A percentile compares a stretch with the other conserved stretches of the same genome.
Conservation (phyloP, 2,329 filamentous ascomycete species). For the Elsinoe necatrix region DNA sequence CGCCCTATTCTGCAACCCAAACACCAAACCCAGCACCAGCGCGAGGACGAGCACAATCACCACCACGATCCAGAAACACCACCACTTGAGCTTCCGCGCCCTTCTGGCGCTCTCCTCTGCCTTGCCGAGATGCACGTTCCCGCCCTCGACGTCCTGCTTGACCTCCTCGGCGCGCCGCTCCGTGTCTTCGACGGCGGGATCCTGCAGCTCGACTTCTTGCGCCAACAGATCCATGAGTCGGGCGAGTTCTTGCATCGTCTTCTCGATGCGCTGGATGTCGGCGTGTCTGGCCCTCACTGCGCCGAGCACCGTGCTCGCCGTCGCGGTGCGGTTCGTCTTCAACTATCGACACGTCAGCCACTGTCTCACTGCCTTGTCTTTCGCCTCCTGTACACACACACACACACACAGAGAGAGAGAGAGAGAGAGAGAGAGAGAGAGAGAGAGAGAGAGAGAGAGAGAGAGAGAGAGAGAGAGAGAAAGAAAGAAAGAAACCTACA, state of each 20-base stretch:
- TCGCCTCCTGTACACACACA: not conserved
- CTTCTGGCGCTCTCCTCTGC: conserved; percentile 59
- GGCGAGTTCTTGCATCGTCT: conserved; percentile 61
- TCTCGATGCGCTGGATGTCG: conserved; percentile 72
- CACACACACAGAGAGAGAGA: not conserved
- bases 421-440: too few species aligned
- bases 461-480: too few species aligned
- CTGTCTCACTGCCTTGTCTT: not conserved
- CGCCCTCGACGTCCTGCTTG: conserved; percentile 57
- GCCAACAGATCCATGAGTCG: conserved; percentile 67
- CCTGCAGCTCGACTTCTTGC: conserved; percentile 64
- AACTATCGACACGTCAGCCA: conserved; percentile 43
- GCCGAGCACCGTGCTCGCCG: conserved; percentile 64
- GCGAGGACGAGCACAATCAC: conserved; percentile 42
- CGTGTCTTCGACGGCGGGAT: conserved; percentile 51
- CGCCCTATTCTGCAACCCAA: conserved; percentile 30
- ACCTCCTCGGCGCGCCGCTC: conserved; percentile 50
- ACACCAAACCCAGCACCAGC: conserved; percentile 42
- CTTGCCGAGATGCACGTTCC: conserved; percentile 59
- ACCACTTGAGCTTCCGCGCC: conserved; percentile 73
- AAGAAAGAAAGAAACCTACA: conserved; percentile 46
- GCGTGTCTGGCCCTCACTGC: conserved; percentile 75
- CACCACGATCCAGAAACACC: conserved; percentile 54
- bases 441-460: too few species aligned
- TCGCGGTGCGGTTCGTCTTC: conserved; percentile 63